These are phyloP conservation scores for Pythium rhizo-oryzae DNA, from an alignment of 352 stramenopile genomes.

Conservation along the genomic window DNA sequence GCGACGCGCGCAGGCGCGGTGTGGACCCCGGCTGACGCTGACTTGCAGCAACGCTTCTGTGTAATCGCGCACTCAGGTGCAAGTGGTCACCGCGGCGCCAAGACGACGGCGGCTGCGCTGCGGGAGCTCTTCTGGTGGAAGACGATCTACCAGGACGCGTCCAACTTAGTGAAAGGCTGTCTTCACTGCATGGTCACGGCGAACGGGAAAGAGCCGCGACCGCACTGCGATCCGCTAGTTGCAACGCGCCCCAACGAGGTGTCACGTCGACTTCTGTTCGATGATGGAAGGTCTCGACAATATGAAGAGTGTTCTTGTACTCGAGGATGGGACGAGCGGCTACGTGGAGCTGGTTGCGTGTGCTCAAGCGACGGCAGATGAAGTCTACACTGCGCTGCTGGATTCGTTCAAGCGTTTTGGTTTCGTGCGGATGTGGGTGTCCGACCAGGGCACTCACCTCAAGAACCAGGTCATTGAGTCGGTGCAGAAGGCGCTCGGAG, in stretches of 20 bases:
- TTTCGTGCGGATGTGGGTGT: constrained; percentile 30
- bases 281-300: constrained; percentile 6
- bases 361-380: not conserved
- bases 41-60: constrained; percentile 28
- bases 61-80: constrained; percentile 34
- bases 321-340: constrained; percentile 15
- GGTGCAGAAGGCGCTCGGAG: constrained; percentile 18
- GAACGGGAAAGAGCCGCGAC: constrained; percentile 16
- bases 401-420: constrained; percentile 43
- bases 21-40: constrained; percentile 27
- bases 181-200: constrained; percentile 22
- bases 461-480: constrained; percentile 33
- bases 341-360: constrained; percentile 17
- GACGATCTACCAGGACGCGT: constrained; percentile 8
- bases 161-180: constrained; percentile 22
- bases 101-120: constrained; percentile 9
- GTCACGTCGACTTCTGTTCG: constrained; percentile 28
- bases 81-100: constrained; percentile 26
- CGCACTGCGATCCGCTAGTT: not conserved
- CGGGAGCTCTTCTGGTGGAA: constrained; percentile 28
- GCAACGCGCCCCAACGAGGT: constrained; percentile 27
- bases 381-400: constrained; percentile 7
- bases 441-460: constrained; percentile 33
- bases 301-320: constrained; percentile 9
- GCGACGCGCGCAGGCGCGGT: not conserved